phyloP scores from a whole-genome alignment of 805 yeast species.

The Candida sithepensis region DNA sequence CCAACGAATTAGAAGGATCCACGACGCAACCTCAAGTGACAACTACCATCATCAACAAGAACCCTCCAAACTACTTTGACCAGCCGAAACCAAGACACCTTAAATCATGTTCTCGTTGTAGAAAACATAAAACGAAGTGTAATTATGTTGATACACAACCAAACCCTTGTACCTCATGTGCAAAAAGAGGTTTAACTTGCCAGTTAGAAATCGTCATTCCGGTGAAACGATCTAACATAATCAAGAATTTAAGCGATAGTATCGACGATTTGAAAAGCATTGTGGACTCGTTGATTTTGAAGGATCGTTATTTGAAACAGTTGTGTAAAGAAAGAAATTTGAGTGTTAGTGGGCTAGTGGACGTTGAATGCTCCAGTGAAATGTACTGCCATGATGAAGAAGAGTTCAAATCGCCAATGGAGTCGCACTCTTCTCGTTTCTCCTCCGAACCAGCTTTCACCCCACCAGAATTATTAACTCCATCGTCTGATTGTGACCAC shows the following conservation, averaged over 20 bases:
- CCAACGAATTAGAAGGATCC: background rate
- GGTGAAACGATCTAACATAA: slow-evolving; percentile 43
- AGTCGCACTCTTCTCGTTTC: background rate
- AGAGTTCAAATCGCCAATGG: background rate
- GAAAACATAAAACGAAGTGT: slow-evolving; percentile 65
- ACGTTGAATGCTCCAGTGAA: slow-evolving; percentile 16
- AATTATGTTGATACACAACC: slow-evolving; percentile 53
- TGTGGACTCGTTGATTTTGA: slow-evolving; percentile 27
- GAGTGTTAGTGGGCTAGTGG: slow-evolving; percentile 28
- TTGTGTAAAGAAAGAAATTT: slow-evolving; percentile 27
- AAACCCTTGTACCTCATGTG: slow-evolving; percentile 54
- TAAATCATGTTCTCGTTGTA: slow-evolving; percentile 61
- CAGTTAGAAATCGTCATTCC: slow-evolving; percentile 53
- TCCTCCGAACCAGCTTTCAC: background rate
- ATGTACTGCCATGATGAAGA: slow-evolving; percentile 4
- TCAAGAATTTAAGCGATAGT: slow-evolving; percentile 31
- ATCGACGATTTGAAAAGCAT: slow-evolving; percentile 28
- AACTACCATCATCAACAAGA: slow-evolving; percentile 19
- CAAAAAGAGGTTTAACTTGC: slow-evolving; percentile 48
- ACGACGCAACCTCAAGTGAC: slow-evolving; percentile 12
- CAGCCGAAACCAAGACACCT: slow-evolving; percentile 39
- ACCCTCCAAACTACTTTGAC: slow-evolving; percentile 17
- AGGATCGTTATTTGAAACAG: slow-evolving; percentile 22
- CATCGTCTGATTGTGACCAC: background rate
- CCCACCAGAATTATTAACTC: background rate